A percentile compares a stretch with the other conserved stretches of the same genome.
Evolutionary conservation across 352 stramenopile species (phyloP).

Genomic region (Globisporangium cederbergense): DNA sequence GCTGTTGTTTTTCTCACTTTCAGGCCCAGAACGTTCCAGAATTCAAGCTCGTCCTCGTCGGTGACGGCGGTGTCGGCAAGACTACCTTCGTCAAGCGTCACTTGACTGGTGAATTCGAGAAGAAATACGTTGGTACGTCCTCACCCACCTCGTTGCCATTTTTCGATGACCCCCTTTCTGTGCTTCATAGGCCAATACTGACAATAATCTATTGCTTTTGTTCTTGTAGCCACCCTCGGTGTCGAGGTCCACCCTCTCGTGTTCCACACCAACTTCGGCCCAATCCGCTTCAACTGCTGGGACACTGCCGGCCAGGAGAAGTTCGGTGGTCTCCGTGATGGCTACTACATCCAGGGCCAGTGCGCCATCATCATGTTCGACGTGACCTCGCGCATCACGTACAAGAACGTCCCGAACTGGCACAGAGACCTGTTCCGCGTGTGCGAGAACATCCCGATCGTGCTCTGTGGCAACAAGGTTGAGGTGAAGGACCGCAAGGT

Average conservation of each 20-base stretch:
- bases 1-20: neutral
- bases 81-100: constrained; percentile 99
- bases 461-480: constrained; percentile 99
- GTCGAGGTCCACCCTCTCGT: constrained; percentile 99
- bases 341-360: constrained; percentile 99
- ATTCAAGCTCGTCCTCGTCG: constrained; percentile 99
- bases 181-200: neutral
- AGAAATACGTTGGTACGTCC: constrained; percentile 95
- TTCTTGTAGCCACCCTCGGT: constrained; percentile 90
- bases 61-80: constrained; percentile 99
- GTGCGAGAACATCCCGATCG: constrained; percentile 99
- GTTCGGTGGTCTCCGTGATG: constrained; percentile 94
- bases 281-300: constrained; percentile 99
- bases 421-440: constrained; percentile 99
- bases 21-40: constrained; percentile 91
- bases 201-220: neutral
- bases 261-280: constrained; percentile 99
- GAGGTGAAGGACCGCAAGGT: constrained; percentile 99
- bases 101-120: constrained; percentile 99
- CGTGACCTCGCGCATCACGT: constrained; percentile 99
- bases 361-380: constrained; percentile 99
- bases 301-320: constrained; percentile 99
- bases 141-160: neutral
- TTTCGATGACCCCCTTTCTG: neutral
- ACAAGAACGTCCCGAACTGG: constrained; percentile 99